These are phyloP conservation scores for Daldinia childiae DNA, from an alignment of 495 filamentous ascomycete species.

Conservation along the genomic window DNA sequence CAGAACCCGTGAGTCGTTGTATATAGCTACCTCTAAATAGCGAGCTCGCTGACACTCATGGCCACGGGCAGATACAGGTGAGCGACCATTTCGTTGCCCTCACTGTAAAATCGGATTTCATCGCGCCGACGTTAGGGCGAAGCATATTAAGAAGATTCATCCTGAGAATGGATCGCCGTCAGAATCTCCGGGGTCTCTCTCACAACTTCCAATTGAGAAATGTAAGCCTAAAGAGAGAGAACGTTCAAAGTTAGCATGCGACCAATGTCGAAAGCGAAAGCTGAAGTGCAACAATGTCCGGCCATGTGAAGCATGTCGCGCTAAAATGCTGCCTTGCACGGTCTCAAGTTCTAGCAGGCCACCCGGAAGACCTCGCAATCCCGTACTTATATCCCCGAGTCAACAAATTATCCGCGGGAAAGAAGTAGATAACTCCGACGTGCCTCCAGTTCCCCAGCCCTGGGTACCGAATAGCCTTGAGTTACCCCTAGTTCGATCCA, in stretches of 20 bases:
- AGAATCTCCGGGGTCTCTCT: not conserved
- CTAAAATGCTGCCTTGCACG: not conserved
- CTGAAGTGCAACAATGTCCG: not conserved
- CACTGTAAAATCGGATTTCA: not conserved
- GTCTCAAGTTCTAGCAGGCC: not conserved
- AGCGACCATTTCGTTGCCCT: not conserved
- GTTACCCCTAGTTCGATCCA: not conserved
- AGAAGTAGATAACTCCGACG: not conserved
- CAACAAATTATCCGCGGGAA: not conserved
- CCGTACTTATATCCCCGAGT: not conserved
- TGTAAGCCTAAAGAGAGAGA: not conserved
- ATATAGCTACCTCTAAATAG: not conserved
- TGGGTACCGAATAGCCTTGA: not conserved
- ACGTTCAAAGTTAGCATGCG: not conserved
- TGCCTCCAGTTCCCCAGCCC: not conserved
- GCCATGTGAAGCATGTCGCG: not conserved
- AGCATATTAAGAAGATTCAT: not conserved
- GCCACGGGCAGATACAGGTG: not conserved
- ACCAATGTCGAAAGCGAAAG: not conserved
- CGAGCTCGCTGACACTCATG: not conserved
- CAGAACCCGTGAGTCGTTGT: not conserved
- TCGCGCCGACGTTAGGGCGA: not conserved
- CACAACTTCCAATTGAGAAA: not conserved
- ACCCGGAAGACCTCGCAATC: not conserved
- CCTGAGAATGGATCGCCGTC: not conserved